Evolutionary conservation across 306 rosid species (phyloP), one percentile per base, ranked within the genome.

Genomic region (Hippophae rhamnoides): DNA sequence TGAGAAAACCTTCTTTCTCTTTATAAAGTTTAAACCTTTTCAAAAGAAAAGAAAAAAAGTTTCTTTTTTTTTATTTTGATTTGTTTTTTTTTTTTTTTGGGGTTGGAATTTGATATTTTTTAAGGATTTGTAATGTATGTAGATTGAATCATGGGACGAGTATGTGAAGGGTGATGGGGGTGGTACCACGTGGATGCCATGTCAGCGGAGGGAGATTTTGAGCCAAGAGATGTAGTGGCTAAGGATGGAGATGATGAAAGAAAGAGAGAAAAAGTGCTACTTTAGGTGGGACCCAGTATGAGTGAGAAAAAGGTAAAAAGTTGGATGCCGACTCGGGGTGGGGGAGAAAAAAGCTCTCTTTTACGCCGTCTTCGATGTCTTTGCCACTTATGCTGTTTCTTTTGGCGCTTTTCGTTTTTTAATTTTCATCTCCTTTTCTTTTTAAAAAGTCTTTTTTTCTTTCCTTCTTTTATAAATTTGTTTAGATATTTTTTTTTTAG

Each of bases 101-200:
- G 26, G 50, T 38, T 60, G 9, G 53, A 14, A 60, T 49, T 46
- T 10, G 50, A 46, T 46, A 46, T 13, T 41, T 47, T 8, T 48
- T 47, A 40, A 6, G 9, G 40, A 5, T 44, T 58, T 43, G 6
- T 31, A 31, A 31, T 31, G 4, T 31, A 31, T 31, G 38, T 31
- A 31, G 40, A 7, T 18, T 18, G 8, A 27, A 42, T 6, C 10
- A 43, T 8, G 51, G 62, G 62, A 43, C 18, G 49, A 66, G 26
- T 56, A 47, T 47, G 46, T 47, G 26, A 11, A 5, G 41, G 9
- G 5, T 8, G 7, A 18, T 8, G 43, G 61, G 82, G 83, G 82
- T 63, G 65, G 62, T 59, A 76, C 79, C 85, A 83, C 75, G 62
- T 79, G 89, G 79, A 78, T 23, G 51, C 43, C 51, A 68, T 65